These are phyloP conservation scores for Skeletonema costatum DNA, from an alignment of 108 stramenopile species.

Conservation along the genomic window DNA sequence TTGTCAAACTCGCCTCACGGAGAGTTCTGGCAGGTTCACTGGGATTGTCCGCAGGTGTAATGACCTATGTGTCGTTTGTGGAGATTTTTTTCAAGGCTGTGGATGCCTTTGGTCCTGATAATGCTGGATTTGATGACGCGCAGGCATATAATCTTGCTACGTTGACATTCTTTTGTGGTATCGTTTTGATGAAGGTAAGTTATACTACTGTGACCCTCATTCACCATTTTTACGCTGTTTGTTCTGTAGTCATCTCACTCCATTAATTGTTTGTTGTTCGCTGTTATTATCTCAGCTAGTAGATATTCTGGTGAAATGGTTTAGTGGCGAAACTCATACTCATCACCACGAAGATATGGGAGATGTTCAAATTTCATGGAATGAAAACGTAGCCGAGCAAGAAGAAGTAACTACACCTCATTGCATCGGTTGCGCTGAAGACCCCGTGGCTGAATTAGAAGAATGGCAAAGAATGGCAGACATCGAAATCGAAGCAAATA, in stretches of 20 bases:
- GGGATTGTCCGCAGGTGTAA: slow-evolving; percentile 77
- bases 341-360: slow-evolving; percentile 17
- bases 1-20: slow-evolving; percentile 56
- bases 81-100: slow-evolving; percentile 78
- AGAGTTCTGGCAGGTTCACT: slow-evolving; percentile 66
- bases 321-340: slow-evolving; percentile 38
- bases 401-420: slow-evolving; percentile 16
- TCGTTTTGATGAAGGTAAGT: slow-evolving; percentile 57
- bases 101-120: slow-evolving; percentile 34
- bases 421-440: slow-evolving; percentile 39
- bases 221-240: background rate
- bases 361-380: slow-evolving; percentile 7
- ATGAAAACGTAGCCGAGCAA: background rate
- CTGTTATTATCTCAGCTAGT: slow-evolving; percentile 21
- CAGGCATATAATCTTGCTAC: slow-evolving; percentile 62
- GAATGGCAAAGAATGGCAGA: slow-evolving; percentile 47
- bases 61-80: slow-evolving; percentile 82
- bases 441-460: slow-evolving; percentile 44
- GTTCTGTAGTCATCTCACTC: background rate
- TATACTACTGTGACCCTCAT: background rate
- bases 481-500: slow-evolving; percentile 14
- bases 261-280: background rate
- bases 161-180: slow-evolving; percentile 69
- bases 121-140: slow-evolving; percentile 12
- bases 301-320: slow-evolving; percentile 19